These are phyloP conservation scores for Plasmodium falciparum DNA, from an alignment of 169 alveolate species.

Conservation along the genomic window DNA sequence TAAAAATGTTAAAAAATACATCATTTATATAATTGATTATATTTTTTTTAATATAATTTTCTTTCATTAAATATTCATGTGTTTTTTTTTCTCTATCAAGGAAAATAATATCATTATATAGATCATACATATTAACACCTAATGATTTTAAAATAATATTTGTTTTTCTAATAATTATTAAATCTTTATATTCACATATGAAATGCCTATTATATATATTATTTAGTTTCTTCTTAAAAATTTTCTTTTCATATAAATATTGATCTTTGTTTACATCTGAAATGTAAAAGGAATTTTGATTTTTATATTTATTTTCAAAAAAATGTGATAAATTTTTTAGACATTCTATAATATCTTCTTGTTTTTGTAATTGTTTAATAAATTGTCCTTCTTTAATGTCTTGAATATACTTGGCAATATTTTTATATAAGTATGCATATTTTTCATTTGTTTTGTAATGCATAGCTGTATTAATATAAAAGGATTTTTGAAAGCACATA, in stretches of 20 bases:
- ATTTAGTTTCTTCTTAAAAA: conserved; percentile 62
- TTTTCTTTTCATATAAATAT: conserved; percentile 57
- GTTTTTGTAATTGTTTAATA: conserved; percentile 59
- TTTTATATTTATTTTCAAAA: conserved; percentile 73
- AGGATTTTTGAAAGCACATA: conserved; percentile 45
- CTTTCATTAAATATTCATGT: conserved; percentile 76
- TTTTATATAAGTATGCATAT: conserved; percentile 19
- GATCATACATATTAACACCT: conserved; percentile 70
- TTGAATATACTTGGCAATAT: conserved; percentile 46
- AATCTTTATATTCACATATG: conserved; percentile 74
- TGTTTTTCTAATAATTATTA: conserved; percentile 67
- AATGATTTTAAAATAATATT: conserved; percentile 59
- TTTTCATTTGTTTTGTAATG: conserved; percentile 24
- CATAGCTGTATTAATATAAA: conserved; percentile 24
- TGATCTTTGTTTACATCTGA: conserved; percentile 57
- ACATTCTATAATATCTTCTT: conserved; percentile 44
- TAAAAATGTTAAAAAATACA: conserved; percentile 2
- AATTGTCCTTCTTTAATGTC: conserved; percentile 23
- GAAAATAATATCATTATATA: conserved; percentile 66
- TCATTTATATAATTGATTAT: conserved; percentile 17
- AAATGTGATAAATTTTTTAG: conserved; percentile 49
- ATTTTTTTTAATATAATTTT: conserved; percentile 16
- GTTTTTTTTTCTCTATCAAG: conserved; percentile 71
- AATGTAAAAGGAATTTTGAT: conserved; percentile 70
- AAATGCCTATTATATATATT: conserved; percentile 76